A percentile compares a stretch with the other conserved stretches of the same genome.
Conservation (phyloP, 768 basidiomycete genomes). For the Agrocybe pediades region DNA sequence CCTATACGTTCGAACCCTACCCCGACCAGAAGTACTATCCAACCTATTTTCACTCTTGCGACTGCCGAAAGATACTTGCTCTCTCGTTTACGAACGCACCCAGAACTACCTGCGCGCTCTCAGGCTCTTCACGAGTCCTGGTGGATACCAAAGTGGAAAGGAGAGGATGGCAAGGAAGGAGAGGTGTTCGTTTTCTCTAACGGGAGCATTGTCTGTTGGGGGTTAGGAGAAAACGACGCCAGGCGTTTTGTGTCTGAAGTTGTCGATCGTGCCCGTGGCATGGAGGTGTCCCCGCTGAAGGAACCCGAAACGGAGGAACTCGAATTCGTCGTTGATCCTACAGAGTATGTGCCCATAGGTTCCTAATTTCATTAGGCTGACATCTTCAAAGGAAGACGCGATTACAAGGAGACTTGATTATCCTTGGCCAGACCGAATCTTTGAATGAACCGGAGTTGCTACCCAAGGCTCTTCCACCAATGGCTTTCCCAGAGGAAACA, state of each 20-base stretch:
- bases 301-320: constrained; percentile 87
- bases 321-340: constrained; percentile 90
- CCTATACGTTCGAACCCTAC: constrained; percentile 87
- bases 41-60: constrained; percentile 78
- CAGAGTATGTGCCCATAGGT: constrained; percentile 62
- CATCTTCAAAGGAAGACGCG: constrained; percentile 65
- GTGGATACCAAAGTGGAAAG: constrained; percentile 75
- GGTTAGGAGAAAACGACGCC: constrained; percentile 76
- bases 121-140: constrained; percentile 73
- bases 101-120: constrained; percentile 53
- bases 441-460: constrained; percentile 53
- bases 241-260: constrained; percentile 66
- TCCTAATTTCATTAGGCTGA: constrained; percentile 5
- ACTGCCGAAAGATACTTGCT: constrained; percentile 86
- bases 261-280: constrained; percentile 49
- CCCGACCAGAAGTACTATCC: constrained; percentile 79
- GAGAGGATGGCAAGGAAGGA: constrained; percentile 55
- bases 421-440: constrained; percentile 72
- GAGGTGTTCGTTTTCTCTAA: constrained; percentile 90
- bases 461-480: constrained; percentile 46
- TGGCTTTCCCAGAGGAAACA: constrained; percentile 67
- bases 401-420: constrained; percentile 89
- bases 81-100: constrained; percentile 53
- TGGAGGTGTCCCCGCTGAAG: constrained; percentile 64
- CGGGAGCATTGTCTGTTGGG: constrained; percentile 92